Percentiles rank a stretch among this genome's conserved stretches.
phyloP scores from a whole-genome alignment of 2,329 filamentous ascomycete genomes.

The Sporothrix phasma region DNA sequence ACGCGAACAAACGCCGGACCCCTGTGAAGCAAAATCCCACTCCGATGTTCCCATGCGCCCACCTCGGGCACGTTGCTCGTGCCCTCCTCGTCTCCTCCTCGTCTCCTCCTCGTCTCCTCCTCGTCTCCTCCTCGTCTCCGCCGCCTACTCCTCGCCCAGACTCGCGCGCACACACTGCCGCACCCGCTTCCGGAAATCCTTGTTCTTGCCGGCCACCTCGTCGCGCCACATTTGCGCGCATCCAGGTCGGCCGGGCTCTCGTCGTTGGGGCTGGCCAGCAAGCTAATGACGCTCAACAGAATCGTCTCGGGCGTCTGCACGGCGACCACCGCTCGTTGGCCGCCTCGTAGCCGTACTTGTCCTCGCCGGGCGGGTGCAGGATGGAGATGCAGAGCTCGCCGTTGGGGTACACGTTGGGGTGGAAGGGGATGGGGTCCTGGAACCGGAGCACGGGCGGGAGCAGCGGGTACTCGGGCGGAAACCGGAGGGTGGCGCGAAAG shows the following conservation, averaged over 20 bases:
- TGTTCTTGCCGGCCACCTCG: conserved; percentile 49
- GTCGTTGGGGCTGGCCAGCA: conserved; percentile 87
- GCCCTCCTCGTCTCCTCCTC: no score
- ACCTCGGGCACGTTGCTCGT: no score
- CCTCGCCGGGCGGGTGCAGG: conserved; percentile 87
- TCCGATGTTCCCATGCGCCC: conserved; percentile 8
- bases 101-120: no score
- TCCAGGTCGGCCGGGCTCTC: conserved; percentile 94
- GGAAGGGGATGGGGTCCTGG: conserved; percentile 71
- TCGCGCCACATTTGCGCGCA: conserved; percentile 83
- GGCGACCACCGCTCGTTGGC: conserved; percentile 83
- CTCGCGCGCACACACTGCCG: conserved; percentile 73
- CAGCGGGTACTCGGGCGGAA: conserved; percentile 78
- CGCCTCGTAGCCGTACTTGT: conserved; percentile 86
- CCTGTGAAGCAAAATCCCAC: neutral
- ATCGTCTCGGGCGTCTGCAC: conserved; percentile 96
- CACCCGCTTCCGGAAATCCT: conserved; percentile 70
- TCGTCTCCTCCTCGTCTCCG: no score
- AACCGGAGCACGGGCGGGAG: conserved; percentile 85
- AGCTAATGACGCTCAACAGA: conserved; percentile 79
- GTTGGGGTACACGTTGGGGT: conserved; percentile 84
- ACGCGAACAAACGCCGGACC: neutral
- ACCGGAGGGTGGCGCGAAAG: conserved; percentile 76
- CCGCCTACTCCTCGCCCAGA: conserved; percentile 55
- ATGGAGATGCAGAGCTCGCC: conserved; percentile 96